These are phyloP conservation scores for Pythium phragmiticola DNA, from an alignment of 352 stramenopile species.

Conservation along the genomic window DNA sequence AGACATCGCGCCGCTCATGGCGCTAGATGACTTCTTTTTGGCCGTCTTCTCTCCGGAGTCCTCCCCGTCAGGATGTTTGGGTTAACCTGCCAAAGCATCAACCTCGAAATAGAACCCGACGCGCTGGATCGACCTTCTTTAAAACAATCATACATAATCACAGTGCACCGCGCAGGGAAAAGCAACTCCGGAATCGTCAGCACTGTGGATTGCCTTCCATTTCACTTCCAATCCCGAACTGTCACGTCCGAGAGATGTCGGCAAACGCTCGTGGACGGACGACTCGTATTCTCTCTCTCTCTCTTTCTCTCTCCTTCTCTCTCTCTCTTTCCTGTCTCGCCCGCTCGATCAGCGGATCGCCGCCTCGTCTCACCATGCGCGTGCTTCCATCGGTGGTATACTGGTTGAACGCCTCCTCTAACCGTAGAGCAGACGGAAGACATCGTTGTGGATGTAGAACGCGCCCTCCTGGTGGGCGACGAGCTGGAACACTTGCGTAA, in stretches of 20 bases:
- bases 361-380: not conserved
- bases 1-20: conserved; percentile 22
- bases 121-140: no score
- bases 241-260: not conserved
- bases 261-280: conserved; percentile 4
- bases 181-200: not conserved
- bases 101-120: conserved; percentile 3
- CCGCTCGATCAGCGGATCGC: not conserved
- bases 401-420: conserved; percentile 38
- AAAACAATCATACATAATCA: not conserved
- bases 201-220: not conserved
- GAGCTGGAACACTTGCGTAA: conserved; percentile 97
- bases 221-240: conserved; percentile 1
- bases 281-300: conserved; percentile 2
- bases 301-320: not conserved
- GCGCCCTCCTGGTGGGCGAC: conserved; percentile 89
- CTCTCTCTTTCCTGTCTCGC: not conserved
- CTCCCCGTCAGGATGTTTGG: not conserved
- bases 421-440: conserved; percentile 98
- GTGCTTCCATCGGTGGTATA: not conserved
- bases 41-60: no score
- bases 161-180: not conserved
- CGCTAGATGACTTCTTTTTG: not conserved
- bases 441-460: conserved; percentile 98
- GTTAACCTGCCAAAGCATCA: not conserved